These are phyloP conservation scores for Solanum clarkiae DNA, from an alignment of 257 asterid species.

Conservation along the genomic window DNA sequence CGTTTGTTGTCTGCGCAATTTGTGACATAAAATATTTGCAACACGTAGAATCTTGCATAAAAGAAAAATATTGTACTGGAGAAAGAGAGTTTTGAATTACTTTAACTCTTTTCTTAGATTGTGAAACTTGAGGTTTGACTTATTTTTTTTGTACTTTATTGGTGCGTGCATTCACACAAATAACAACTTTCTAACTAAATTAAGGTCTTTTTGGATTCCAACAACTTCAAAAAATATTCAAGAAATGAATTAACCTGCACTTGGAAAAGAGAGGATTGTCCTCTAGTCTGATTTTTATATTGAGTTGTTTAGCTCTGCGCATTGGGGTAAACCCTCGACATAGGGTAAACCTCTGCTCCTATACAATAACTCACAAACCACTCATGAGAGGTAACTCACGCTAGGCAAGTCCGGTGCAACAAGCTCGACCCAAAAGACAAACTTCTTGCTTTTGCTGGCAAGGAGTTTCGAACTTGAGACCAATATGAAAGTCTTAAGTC, in stretches of 20 bases:
- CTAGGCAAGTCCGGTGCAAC: no score
- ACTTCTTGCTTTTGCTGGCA: no score
- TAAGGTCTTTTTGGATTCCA: not conserved
- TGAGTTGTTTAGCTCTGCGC: not conserved
- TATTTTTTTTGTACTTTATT: not conserved
- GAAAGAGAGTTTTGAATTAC: not conserved
- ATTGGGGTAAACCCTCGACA: no score
- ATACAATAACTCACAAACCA: no score
- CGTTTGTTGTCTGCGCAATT: not conserved
- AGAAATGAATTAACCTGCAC: not conserved
- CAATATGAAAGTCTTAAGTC: no score
- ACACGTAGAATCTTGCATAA: not conserved
- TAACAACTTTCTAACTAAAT: not conserved
- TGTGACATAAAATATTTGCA: not conserved
- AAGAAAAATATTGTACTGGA: not conserved
- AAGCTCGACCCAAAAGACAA: no score
- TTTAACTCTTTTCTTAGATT: not conserved
- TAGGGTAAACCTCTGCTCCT: no score
- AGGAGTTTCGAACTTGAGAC: no score
- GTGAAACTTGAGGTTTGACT: slow-evolving; percentile 1
- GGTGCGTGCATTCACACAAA: not conserved
- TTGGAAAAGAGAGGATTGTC: not conserved
- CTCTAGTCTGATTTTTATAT: not conserved
- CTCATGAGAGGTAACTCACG: no score
- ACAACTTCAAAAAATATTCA: not conserved